These are phyloP conservation scores for Brassica hybrid DNA, from an alignment of 441 rosid genomes.

Conservation along the genomic window DNA sequence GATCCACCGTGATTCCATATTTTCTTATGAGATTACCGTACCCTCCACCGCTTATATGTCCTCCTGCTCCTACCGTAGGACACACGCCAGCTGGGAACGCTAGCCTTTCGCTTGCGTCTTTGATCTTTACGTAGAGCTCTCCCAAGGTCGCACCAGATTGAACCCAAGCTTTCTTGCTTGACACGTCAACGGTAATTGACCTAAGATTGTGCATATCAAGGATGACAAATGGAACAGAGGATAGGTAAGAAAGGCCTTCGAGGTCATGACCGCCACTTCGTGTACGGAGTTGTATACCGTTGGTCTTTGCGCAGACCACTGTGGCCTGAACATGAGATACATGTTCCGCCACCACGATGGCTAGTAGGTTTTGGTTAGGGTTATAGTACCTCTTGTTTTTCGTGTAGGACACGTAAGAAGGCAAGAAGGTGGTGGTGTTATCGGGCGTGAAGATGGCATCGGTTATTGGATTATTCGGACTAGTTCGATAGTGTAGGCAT, in stretches of 20 bases:
- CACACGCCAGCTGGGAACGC: slow-evolving; percentile 43
- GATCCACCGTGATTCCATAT: slow-evolving; percentile 40
- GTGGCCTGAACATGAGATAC: slow-evolving; percentile 19
- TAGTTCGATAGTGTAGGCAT: slow-evolving; percentile 35
- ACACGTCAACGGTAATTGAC: slow-evolving; percentile 25
- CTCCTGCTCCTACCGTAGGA: slow-evolving; percentile 42
- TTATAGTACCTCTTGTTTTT: slow-evolving; percentile 27
- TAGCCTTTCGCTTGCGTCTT: slow-evolving; percentile 25
- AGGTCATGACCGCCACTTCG: slow-evolving; percentile 48
- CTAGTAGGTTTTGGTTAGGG: slow-evolving; percentile 32
- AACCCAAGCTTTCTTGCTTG: slow-evolving; percentile 42
- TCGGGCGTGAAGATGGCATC: slow-evolving; percentile 29
- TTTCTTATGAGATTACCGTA: slow-evolving; percentile 42
- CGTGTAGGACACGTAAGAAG: slow-evolving; percentile 35
- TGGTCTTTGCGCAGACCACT: slow-evolving; percentile 35
- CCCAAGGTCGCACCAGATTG: slow-evolving; percentile 30
- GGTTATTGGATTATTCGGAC: slow-evolving; percentile 32
- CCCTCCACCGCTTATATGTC: slow-evolving; percentile 46
- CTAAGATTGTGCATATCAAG: slow-evolving; percentile 40
- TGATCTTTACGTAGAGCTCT: slow-evolving; percentile 40
- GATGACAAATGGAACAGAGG: slow-evolving; percentile 39
- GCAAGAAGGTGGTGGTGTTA: slow-evolving; percentile 37
- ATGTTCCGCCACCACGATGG: slow-evolving; percentile 35
- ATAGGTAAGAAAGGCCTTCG: slow-evolving; percentile 38
- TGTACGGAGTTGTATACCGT: slow-evolving; percentile 37